Percentiles rank a stretch among this genome's conserved stretches.
phyloP scores from a whole-genome alignment of 768 basidiomycete species.

The Lactarius pseudohatsudake region DNA sequence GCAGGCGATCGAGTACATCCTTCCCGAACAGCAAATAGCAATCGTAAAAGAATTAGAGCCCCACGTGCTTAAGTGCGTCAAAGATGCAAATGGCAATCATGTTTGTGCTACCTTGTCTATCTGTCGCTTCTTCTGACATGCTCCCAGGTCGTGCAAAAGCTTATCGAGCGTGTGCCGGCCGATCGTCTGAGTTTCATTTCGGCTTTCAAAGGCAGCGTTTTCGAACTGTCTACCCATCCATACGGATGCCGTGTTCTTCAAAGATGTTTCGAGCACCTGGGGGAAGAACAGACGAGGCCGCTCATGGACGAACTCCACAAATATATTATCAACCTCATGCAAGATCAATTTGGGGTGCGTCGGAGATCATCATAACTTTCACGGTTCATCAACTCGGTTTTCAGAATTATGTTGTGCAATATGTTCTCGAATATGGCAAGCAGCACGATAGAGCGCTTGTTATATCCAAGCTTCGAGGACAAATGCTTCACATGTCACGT shows the following conservation, averaged over 20 bases:
- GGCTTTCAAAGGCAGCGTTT: conserved; percentile 74
- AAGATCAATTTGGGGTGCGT: conserved; percentile 87
- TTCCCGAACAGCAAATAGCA: conserved; percentile 70
- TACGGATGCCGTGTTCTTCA: conserved; percentile 96
- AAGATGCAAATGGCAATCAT: conserved; percentile 93
- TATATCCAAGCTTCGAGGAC: conserved; percentile 67
- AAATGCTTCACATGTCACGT: conserved; percentile 74
- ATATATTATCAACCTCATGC: conserved; percentile 70
- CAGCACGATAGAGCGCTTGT: conserved; percentile 66
- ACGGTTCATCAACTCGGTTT: conserved; percentile 24
- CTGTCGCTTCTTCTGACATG: conserved; percentile 16
- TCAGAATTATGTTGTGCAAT: conserved; percentile 95
- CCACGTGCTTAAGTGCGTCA: conserved; percentile 81
- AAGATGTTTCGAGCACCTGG: conserved; percentile 84
- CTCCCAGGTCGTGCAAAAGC: conserved; percentile 77
- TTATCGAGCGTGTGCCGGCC: conserved; percentile 76
- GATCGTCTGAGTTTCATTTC: conserved; percentile 76
- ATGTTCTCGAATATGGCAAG: conserved; percentile 79
- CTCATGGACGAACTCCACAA: conserved; percentile 83
- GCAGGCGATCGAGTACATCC: conserved; percentile 81
- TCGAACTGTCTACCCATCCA: conserved; percentile 80
- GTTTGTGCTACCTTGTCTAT: conserved; percentile 47
- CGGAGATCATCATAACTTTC: neutral
- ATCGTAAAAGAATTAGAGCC: conserved; percentile 80
- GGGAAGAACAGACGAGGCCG: conserved; percentile 61